phyloP scores from a whole-genome alignment of 202 grass and related monocot genomes.

The Hordeum pubiflorum region DNA sequence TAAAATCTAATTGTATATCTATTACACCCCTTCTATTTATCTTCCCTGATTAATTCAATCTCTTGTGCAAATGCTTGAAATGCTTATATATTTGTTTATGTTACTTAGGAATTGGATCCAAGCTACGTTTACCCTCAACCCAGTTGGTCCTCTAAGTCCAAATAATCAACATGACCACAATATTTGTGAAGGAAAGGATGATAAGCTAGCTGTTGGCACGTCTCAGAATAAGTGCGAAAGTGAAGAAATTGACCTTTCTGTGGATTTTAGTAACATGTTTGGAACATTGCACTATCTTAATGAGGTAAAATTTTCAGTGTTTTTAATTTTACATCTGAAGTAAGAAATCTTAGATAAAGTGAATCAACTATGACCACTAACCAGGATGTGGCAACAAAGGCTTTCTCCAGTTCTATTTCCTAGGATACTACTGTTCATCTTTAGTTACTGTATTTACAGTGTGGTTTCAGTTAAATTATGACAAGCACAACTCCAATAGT shows the following conservation, averaged over 20 bases:
- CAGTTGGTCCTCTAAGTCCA: conserved; percentile 16
- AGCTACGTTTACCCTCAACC: conserved; percentile 52
- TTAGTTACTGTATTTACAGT: background rate
- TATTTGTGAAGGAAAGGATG: conserved; percentile 28
- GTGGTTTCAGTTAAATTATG: background rate
- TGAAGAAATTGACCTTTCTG: conserved; percentile 72
- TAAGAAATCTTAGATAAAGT: background rate
- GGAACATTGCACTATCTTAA: conserved; percentile 45
- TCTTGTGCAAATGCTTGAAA: background rate
- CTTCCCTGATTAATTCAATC: background rate
- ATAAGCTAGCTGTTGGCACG: conserved; percentile 7
- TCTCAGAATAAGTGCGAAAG: conserved; percentile 18
- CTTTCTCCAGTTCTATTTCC: background rate
- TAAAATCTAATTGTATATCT: background rate
- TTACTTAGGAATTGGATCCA: conserved; percentile 83
- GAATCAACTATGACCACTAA: background rate
- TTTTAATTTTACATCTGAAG: background rate
- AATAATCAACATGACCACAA: conserved; percentile 5
- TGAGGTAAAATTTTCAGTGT: conserved; percentile 42
- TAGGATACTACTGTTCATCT: background rate
- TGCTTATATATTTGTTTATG: conserved; percentile 25
- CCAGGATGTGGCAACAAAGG: background rate
- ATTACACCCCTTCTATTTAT: conserved; percentile 2
- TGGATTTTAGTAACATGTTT: conserved; percentile 61
- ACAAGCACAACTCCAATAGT: background rate